Evolutionary conservation across 352 stramenopile genomes (phyloP).

Genomic region (Phytophthora pini): DNA sequence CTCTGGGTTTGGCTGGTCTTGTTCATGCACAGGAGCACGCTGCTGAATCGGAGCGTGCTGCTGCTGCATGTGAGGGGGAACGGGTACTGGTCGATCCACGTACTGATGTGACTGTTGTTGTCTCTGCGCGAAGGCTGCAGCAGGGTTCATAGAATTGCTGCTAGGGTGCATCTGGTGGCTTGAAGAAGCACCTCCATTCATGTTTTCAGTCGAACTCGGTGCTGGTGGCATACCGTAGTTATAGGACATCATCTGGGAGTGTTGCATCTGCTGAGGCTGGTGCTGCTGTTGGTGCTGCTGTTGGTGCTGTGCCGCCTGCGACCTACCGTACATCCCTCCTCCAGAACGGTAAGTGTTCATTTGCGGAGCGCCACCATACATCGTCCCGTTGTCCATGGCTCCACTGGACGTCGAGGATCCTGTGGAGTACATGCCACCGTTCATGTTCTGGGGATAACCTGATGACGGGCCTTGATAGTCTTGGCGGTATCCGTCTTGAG

Average conservation of each 20-base stretch:
- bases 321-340: constrained; percentile 34
- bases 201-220: constrained; percentile 24
- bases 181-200: constrained; percentile 21
- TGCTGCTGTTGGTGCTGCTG: constrained; percentile 30
- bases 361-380: constrained; percentile 39
- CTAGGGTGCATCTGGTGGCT: constrained; percentile 26
- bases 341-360: constrained; percentile 47
- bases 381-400: constrained; percentile 29
- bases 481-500: constrained; percentile 40
- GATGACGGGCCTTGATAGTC: constrained; percentile 24
- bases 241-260: constrained; percentile 56
- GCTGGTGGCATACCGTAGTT: constrained; percentile 35
- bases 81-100: constrained; percentile 19
- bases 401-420: constrained; percentile 30
- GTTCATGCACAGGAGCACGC: constrained; percentile 28
- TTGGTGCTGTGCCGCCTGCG: constrained; percentile 30
- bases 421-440: constrained; percentile 54
- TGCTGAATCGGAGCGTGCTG: constrained; percentile 20
- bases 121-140: constrained; percentile 50
- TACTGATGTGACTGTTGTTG: constrained; percentile 40
- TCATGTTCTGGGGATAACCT: constrained; percentile 43
- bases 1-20: constrained; percentile 37
- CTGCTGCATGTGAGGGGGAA: constrained; percentile 28
- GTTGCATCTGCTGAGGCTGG: constrained; percentile 42
- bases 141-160: constrained; percentile 40